Evolutionary conservation across 768 basidiomycete species (phyloP).

Genomic region (Naganishia randhawae): DNA sequence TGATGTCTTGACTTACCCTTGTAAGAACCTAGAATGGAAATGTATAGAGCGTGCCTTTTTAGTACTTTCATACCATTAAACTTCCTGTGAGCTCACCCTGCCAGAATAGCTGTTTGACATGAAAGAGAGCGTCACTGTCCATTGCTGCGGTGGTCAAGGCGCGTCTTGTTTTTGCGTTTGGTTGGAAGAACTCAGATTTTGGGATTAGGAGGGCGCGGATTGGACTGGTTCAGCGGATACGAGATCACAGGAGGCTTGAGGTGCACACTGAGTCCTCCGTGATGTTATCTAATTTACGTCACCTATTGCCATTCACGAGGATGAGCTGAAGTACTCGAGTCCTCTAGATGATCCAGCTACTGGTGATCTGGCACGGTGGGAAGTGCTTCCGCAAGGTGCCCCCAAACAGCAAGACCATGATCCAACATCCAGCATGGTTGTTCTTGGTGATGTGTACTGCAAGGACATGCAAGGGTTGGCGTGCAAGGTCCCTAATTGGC

Average conservation of each 20-base stretch:
- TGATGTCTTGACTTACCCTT: conserved; percentile 35
- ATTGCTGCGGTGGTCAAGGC: conserved; percentile 31
- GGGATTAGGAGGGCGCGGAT: too few species aligned
- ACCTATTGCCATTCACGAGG: too few species aligned
- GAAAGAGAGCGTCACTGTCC: conserved; percentile 50
- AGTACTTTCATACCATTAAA: background rate
- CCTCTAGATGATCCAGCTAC: too few species aligned
- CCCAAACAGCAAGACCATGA: background rate
- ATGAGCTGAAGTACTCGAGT: too few species aligned
- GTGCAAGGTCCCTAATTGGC: background rate
- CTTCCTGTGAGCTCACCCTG: conserved; percentile 40
- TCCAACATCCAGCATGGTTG: background rate
- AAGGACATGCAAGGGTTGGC: background rate
- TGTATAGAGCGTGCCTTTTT: background rate
- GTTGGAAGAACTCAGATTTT: too few species aligned
- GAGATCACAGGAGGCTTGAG: too few species aligned
- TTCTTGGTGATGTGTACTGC: too few species aligned
- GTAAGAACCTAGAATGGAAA: conserved; percentile 38
- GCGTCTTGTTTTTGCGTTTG: background rate
- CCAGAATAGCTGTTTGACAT: conserved; percentile 51
- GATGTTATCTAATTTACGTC: too few species aligned
- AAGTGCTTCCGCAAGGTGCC: too few species aligned
- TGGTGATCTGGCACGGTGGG: too few species aligned
- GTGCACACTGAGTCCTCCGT: too few species aligned
- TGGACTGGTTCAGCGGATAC: too few species aligned